Percentiles rank a stretch among this genome's conserved stretches.
Conservation (phyloP, 169 alveolate species). For the Cryptosporidium sp. region DNA sequence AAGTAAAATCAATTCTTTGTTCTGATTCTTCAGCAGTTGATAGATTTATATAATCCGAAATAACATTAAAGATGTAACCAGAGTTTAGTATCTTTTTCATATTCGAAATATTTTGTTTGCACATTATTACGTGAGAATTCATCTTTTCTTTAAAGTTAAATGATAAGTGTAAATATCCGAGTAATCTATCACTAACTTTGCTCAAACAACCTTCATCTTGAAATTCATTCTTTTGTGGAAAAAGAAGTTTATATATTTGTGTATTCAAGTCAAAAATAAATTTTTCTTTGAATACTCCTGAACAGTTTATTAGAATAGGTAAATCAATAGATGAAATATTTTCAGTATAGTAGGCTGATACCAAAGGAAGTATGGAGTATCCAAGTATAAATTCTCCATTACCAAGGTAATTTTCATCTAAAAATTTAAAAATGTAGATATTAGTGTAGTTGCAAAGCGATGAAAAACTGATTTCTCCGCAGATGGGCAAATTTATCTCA, state of each 20-base stretch:
- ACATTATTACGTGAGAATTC: not conserved
- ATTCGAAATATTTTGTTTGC: not conserved
- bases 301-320: not conserved
- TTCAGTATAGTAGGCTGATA: not conserved
- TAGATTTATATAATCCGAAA: not conserved
- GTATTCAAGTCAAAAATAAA: not conserved
- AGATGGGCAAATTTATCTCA: not conserved
- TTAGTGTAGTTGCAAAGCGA: conserved; percentile 38
- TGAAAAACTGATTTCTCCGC: not conserved
- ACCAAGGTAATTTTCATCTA: conserved; percentile 15
- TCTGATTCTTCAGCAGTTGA: not conserved
- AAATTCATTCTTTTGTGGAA: not conserved
- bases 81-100: not conserved
- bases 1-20: not conserved
- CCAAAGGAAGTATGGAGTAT: conserved; percentile 38
- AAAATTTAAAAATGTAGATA: conserved; percentile 17
- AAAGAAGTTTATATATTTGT: not conserved
- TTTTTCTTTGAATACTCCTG: not conserved
- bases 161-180: conserved; percentile 5
- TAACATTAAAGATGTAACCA: not conserved
- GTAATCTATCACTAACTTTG: not conserved
- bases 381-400: conserved; percentile 16
- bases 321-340: not conserved
- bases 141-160: not conserved
- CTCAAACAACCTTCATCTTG: not conserved